phyloP scores from a whole-genome alignment of 2,329 filamentous ascomycete genomes.

The Penicillium sp. region DNA sequence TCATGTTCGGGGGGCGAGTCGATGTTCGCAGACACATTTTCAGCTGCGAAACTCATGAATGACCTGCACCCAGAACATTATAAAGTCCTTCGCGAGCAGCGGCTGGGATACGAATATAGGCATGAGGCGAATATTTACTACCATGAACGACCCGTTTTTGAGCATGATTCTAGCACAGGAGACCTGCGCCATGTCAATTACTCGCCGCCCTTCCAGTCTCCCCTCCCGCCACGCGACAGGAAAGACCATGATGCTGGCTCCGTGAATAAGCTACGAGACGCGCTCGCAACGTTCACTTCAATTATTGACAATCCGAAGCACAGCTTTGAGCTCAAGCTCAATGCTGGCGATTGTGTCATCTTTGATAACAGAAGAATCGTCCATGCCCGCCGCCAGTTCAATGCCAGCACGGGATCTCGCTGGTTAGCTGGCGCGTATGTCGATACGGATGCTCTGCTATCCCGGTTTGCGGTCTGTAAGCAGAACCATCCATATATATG shows the following conservation, averaged over 20 bases:
- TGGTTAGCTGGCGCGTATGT: constrained; percentile 89
- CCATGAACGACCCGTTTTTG: constrained; percentile 56
- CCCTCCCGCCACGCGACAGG: constrained; percentile 35
- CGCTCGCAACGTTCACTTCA: constrained; percentile 58
- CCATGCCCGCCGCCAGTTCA: constrained; percentile 78
- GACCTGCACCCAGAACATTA: constrained; percentile 13
- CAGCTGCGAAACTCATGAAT: constrained; percentile 49
- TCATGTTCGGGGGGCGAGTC: constrained; percentile 77
- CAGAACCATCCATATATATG: constrained; percentile 13
- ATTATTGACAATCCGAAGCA: constrained; percentile 56
- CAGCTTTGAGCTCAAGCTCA: constrained; percentile 69
- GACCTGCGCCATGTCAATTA: constrained; percentile 57
- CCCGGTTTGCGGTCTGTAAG: constrained; percentile 45
- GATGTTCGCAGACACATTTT: constrained; percentile 75
- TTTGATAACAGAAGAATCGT: constrained; percentile 86
- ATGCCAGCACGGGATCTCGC: constrained; percentile 61
- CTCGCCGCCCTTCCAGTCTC: constrained; percentile 76
- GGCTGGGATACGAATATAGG: constrained; percentile 65
- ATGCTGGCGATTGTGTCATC: constrained; percentile 83
- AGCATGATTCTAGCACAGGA: constrained; percentile 22
- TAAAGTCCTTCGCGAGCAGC: constrained; percentile 42
- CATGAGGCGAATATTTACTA: constrained; percentile 64
- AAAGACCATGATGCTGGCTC: not conserved
- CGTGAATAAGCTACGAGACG: constrained; percentile 29
- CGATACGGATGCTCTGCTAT: constrained; percentile 61